Evolutionary conservation across 2,329 filamentous ascomycete genomes (phyloP), one percentile per base, ranked within the genome.

Genomic region (Verticillium nonalfalfae): DNA sequence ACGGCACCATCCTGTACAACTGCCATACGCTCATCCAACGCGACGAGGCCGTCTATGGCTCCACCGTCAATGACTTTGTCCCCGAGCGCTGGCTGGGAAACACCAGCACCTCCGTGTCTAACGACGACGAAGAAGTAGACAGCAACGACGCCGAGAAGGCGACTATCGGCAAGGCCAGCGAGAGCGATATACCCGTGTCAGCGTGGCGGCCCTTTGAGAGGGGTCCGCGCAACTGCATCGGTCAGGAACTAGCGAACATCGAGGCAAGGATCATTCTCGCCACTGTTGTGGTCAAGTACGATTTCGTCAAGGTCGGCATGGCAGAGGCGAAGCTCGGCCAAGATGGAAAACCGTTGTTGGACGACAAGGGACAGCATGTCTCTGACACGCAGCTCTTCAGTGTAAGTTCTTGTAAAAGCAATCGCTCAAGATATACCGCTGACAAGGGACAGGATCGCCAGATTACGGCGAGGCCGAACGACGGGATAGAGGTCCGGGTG

Each of bases 201-300:
- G 79, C 81, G 0, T 86, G 77, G 75, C 73, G 83, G 10, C 77
- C 82, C 0, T 86, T 86, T 65, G 79, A 82, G 66, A 74, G 79
- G 60, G 83, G 83, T 0, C 77, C 78, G 2, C 69, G 83, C 13
- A 80, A 77, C 57, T 86, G 84, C 64, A 78, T 86, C 35, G 83
- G 83, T 1, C 81, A 85, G 68, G 79, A 82, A 64, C 72, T 86
- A 36, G 83, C 79, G 1, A 79, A 80, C 69, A 73, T 84, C n/a
- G 83, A 86, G 70, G 67, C 81, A 13, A 79, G 78, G 62, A 73
- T 81, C 14, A 78, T 82, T 11, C 68, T 86, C 36, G 79, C 66
- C 31, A 61, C 60, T 21, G 63, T 63, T 1, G 64, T 64, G 18
- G 58, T 65, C 26, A 61, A 57, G 31, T 67, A 66, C 45, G 63